These are phyloP conservation scores for Penicillium robsamsonii DNA, from an alignment of 495 filamentous ascomycete species.

Conservation along the genomic window DNA sequence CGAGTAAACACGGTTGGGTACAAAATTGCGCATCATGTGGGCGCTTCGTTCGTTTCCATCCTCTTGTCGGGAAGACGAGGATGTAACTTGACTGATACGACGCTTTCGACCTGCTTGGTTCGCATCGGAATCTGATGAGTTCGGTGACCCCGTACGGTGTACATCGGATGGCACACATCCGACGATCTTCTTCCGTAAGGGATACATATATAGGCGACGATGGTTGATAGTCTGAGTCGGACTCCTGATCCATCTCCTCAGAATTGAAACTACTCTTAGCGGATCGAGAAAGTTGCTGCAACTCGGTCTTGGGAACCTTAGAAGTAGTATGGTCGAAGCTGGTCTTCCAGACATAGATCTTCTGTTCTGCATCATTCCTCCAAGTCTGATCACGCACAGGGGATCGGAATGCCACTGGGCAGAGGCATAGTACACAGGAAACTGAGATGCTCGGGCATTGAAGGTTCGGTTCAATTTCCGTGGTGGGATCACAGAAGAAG, in stretches of 20 bases:
- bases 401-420: constrained; percentile 28
- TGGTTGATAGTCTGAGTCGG: constrained; percentile 19
- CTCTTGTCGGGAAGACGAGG: no score
- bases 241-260: constrained; percentile 18
- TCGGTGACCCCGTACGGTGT: no score
- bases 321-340: constrained; percentile 27
- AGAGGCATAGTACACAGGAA: constrained; percentile 26
- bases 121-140: no score
- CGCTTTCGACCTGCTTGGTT: no score
- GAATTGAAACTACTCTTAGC: constrained; percentile 12
- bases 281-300: constrained; percentile 18
- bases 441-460: constrained; percentile 19
- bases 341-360: constrained; percentile 23
- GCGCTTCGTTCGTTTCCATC: no score
- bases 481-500: constrained; percentile 30
- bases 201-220: constrained; percentile 18
- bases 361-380: constrained; percentile 23
- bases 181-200: no score
- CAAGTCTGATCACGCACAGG: constrained; percentile 29
- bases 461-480: neutral
- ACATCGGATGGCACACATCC: no score
- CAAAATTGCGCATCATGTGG: no score
- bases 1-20: no score
- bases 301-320: constrained; percentile 18
- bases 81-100: no score